Base-by-base conservation (phyloP, 768 basidiomycete species). In the Rhizopogon vulgaris region DNA sequence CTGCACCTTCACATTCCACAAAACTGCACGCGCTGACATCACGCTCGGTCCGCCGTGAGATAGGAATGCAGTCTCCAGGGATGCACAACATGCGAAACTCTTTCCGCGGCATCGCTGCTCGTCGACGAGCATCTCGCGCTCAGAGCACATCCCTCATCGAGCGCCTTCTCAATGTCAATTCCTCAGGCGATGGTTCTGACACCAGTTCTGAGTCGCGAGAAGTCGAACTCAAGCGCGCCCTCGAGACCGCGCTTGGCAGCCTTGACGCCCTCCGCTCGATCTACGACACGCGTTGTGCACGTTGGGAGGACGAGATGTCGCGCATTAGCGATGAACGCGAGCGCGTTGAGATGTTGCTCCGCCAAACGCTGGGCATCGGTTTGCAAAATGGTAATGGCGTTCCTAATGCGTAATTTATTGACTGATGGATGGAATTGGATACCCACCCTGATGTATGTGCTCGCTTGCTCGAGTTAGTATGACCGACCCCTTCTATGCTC, bases 261-360 rank as follows among this genome's bases (percentile, higher is more conserved):
- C 73, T 90, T 22, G 76, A 78, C 25, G 73, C 77, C 15, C 70
- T 91, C 48, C 77, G 82, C 32, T 66, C 70, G 32, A 82, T 90
- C 32, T 89, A 87, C 49, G 84, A 83, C 18, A 76, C 84, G 56
- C 71, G 87, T 15, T 86, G 85, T 62, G 74, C 76, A 43, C 72
- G 87, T 38, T 87, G 86, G 82, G 67, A 74, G 37, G 84, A 87
- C 14, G 87, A 88, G 68, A 83, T 89, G 77, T 65, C 74, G 24
- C 72, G 78, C 52, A 73, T 87, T 52, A 71, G 74, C 43, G 81
- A 84, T 27, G 89, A 91, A 51, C 72, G 85, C 12, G 84, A 86
- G 60, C 67, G 74, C 15, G 80, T 90, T 3, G 83, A 85, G 57
- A 57, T 87, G 49, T 66, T 90, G 38, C 67, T 91, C 45, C 72